Evolutionary conservation across 108 stramenopile genomes (phyloP).

Genomic region (Seminavis robusta): DNA sequence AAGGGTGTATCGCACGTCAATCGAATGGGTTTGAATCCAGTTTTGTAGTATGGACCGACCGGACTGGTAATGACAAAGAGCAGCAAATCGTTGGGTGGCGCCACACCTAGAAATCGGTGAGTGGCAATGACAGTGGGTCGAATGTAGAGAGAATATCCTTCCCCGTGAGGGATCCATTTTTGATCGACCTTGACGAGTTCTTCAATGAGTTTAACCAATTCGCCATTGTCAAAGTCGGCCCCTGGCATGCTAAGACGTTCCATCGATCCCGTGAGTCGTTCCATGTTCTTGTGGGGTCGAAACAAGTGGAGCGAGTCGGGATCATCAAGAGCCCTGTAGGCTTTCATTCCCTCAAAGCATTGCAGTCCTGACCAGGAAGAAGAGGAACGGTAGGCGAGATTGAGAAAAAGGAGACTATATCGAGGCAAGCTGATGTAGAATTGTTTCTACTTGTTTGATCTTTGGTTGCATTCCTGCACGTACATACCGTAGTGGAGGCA

Average conservation of each 20-base stretch:
- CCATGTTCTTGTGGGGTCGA: constrained; percentile 91
- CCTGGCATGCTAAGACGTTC: constrained; percentile 74
- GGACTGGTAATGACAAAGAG: constrained; percentile 85
- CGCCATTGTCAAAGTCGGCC: constrained; percentile 70
- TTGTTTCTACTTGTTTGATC: no score
- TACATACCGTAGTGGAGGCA: constrained; percentile 87
- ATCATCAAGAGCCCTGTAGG: constrained; percentile 57
- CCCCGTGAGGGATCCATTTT: constrained; percentile 91
- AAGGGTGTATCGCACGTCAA: constrained; percentile 82
- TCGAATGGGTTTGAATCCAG: constrained; percentile 90
- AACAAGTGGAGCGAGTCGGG: constrained; percentile 67
- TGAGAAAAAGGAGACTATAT: no score
- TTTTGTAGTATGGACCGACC: constrained; percentile 92
- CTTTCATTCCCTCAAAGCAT: constrained; percentile 96
- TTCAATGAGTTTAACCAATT: constrained; percentile 76
- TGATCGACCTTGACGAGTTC: constrained; percentile 71
- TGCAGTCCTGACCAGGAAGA: constrained; percentile 45
- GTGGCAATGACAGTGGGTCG: constrained; percentile 94
- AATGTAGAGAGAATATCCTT: constrained; percentile 96
- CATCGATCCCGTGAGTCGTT: constrained; percentile 79
- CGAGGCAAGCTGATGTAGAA: no score
- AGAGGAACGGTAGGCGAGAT: not conserved
- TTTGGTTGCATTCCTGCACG: no score
- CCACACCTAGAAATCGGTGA: constrained; percentile 77
- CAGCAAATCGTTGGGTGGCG: constrained; percentile 60